These are phyloP conservation scores for Proteromonas lacertae DNA, from an alignment of 352 stramenopile species.

Conservation along the genomic window DNA sequence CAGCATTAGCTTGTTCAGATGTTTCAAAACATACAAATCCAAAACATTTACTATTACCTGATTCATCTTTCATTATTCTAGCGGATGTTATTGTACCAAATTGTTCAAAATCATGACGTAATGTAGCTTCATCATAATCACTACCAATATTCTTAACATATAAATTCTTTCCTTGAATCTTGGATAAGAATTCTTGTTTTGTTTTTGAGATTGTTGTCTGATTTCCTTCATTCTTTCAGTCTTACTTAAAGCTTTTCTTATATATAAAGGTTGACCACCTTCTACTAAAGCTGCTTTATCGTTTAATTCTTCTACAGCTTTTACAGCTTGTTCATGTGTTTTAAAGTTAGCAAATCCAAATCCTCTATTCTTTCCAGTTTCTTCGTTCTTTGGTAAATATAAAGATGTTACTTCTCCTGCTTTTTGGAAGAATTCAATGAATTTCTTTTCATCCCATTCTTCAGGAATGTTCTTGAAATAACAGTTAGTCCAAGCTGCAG, in stretches of 20 bases:
- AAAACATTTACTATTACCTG: slow-evolving; percentile 68
- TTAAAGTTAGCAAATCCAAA: slow-evolving; percentile 97
- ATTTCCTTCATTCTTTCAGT: slow-evolving; percentile 77
- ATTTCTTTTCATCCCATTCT: slow-evolving; percentile 57
- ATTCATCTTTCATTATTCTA: slow-evolving; percentile 68
- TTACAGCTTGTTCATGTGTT: slow-evolving; percentile 60
- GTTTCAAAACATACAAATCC: slow-evolving; percentile 95
- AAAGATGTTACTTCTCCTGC: slow-evolving; percentile 18
- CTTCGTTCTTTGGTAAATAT: slow-evolving; percentile 10
- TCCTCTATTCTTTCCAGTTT: slow-evolving; percentile 19
- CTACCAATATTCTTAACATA: slow-evolving; percentile 99
- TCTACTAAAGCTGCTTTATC: slow-evolving; percentile 18
- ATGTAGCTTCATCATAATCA: slow-evolving; percentile 63
- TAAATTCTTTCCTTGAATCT: slow-evolving; percentile 92
- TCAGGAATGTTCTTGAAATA: slow-evolving; percentile 96
- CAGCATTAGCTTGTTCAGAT: slow-evolving; percentile 82
- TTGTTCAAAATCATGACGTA: slow-evolving; percentile 67
- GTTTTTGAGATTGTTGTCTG: slow-evolving; percentile 84
- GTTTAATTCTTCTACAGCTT: slow-evolving; percentile 68
- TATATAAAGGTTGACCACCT: slow-evolving; percentile 34
- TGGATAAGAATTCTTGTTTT: slow-evolving; percentile 81
- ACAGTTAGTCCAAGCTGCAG: slow-evolving; percentile 88
- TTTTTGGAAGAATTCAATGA: slow-evolving; percentile 37
- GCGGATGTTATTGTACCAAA: slow-evolving; percentile 91
- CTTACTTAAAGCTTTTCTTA: slow-evolving; percentile 83